A percentile compares a stretch with the other conserved stretches of the same genome.
Evolutionary conservation across 176 grass and related monocot species (phyloP).

Genomic region (Tillandsia leiboldiana): DNA sequence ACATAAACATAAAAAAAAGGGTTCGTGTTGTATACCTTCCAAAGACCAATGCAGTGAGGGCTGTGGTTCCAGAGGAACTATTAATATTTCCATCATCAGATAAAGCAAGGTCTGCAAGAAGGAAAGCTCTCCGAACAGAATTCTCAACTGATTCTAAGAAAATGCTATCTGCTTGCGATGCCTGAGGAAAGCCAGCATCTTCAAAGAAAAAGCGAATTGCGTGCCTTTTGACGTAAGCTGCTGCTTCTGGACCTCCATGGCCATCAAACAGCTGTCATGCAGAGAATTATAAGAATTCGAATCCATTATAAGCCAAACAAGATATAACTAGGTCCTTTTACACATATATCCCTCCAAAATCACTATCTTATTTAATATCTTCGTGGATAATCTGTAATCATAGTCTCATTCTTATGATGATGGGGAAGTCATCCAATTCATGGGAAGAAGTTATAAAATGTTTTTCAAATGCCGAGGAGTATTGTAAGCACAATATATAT

Average conservation of each 20-base stretch:
- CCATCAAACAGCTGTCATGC: constrained; percentile 75
- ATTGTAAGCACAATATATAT: not conserved
- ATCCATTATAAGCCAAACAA: not conserved
- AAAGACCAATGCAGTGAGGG: constrained; percentile 61
- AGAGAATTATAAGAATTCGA: not conserved
- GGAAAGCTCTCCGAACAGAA: constrained; percentile 41
- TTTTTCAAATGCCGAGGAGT: no score
- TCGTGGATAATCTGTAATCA: no score
- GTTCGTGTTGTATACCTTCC: constrained; percentile 36
- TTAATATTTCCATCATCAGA: constrained; percentile 44
- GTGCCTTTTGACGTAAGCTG: constrained; percentile 72
- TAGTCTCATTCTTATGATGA: no score
- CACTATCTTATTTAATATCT: no score
- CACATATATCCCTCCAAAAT: no score
- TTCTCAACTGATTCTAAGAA: constrained; percentile 47
- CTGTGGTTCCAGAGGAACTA: constrained; percentile 75
- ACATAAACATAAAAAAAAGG: no score
- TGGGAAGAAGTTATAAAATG: no score
- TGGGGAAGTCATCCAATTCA: no score
- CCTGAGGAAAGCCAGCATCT: constrained; percentile 48
- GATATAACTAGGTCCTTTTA: no score
- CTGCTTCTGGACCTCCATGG: constrained; percentile 80
- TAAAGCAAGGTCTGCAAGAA: constrained; percentile 62
- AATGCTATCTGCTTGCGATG: constrained; percentile 32
- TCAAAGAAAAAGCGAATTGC: constrained; percentile 64